A percentile compares a stretch with the other conserved stretches of the same genome.
phyloP scores from a whole-genome alignment of 768 basidiomycete species.

The Leccinum sublutescens region DNA sequence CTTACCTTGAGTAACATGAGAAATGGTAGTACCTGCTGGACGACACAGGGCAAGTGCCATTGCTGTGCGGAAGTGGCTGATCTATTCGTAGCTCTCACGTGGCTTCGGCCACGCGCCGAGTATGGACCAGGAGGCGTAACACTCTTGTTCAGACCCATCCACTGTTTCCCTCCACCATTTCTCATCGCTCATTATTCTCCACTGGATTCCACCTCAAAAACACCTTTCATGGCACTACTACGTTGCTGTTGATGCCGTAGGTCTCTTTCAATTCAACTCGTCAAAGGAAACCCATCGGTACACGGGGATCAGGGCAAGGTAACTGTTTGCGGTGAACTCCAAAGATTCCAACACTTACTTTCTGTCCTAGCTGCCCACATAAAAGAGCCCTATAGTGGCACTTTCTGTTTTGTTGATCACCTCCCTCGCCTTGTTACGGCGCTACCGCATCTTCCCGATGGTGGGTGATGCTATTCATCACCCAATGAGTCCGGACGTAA shows the following conservation, averaged over 20 bases:
- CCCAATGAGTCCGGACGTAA: conserved; percentile 1
- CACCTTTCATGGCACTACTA: neutral
- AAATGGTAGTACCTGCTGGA: neutral
- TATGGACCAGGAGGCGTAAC: conserved; percentile 30
- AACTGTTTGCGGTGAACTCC: conserved; percentile 10
- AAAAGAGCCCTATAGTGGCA: neutral
- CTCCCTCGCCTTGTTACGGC: neutral
- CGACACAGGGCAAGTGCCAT: neutral
- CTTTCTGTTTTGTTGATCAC: neutral
- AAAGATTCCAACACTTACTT: conserved; percentile 11
- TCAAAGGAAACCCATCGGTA: neutral
- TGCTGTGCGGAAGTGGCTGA: conserved; percentile 15
- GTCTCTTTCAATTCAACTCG: neutral
- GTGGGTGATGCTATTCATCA: conserved; percentile 13
- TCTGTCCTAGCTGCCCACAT: neutral
- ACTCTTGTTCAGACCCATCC: conserved; percentile 34
- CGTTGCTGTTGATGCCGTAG: neutral
- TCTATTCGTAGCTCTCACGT: conserved; percentile 29
- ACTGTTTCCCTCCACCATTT: conserved; percentile 28
- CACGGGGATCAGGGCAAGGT: conserved; percentile 29
- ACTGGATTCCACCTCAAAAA: conserved; percentile 14
- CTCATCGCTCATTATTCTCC: conserved; percentile 26
- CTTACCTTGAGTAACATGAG: neutral
- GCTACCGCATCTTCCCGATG: conserved; percentile 22
- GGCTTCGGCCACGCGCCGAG: conserved; percentile 31